Percentiles rank a stretch among this genome's conserved stretches.
Conservation (phyloP, 169 alveolate genomes). For the Babesia sp. region DNA sequence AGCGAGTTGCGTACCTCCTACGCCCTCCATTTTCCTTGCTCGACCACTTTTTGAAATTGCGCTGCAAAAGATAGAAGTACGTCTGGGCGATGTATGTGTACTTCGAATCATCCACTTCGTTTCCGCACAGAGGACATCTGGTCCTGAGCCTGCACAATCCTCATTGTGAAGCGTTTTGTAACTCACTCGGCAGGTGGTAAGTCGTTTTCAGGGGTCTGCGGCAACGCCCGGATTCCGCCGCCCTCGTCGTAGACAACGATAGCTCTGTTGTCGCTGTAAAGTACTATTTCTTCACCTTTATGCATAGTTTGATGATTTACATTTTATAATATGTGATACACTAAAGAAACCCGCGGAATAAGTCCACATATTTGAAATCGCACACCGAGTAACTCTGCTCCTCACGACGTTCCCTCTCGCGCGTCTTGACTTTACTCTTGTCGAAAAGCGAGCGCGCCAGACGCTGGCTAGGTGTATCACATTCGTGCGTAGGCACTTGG, state of each 20-base stretch:
- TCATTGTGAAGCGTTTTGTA: not conserved
- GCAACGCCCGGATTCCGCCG: slow-evolving; percentile 45
- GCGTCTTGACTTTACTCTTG: slow-evolving; percentile 9
- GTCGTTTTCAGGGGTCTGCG: slow-evolving; percentile 11
- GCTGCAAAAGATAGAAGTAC: slow-evolving; percentile 60
- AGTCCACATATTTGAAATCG: slow-evolving; percentile 41
- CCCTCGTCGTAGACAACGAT: slow-evolving; percentile 54
- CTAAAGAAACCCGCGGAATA: slow-evolving; percentile 31
- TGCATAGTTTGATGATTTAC: not conserved
- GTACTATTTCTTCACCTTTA: slow-evolving; percentile 44
- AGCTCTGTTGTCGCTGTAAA: slow-evolving; percentile 58
- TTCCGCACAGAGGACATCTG: slow-evolving; percentile 63
- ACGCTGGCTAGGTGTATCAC: slow-evolving; percentile 20
- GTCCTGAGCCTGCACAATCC: not conserved
- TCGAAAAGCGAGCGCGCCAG: slow-evolving; percentile 32
- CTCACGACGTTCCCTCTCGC: not conserved
- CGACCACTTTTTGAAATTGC: slow-evolving; percentile 35
- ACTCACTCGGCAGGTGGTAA: slow-evolving; percentile 13
- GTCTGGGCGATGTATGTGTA: slow-evolving; percentile 63
- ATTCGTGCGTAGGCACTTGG: slow-evolving; percentile 10
- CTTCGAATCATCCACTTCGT: slow-evolving; percentile 28
- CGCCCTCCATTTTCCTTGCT: not conserved
- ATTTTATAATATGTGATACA: not conserved
- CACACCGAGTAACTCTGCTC: slow-evolving; percentile 8
- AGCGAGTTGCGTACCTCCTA: not conserved